Evolutionary conservation across 257 asterid species (phyloP).

Genomic region (Leptodermis oblonga): DNA sequence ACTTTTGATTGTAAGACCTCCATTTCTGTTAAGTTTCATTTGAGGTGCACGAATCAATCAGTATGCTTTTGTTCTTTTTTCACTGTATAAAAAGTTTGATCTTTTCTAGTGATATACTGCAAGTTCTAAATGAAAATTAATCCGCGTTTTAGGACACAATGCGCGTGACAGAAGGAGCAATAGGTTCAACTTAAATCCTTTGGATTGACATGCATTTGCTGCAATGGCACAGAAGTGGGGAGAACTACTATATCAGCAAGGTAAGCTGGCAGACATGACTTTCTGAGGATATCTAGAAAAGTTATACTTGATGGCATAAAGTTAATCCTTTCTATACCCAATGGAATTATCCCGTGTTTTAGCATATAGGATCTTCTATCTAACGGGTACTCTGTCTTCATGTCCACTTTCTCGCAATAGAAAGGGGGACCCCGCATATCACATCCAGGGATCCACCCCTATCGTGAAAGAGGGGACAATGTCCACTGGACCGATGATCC

Average conservation of each 20-base stretch:
- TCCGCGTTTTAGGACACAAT: slow-evolving; percentile 21
- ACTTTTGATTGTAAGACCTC: slow-evolving; percentile 80
- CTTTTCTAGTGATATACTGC: neutral
- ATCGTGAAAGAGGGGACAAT: no score
- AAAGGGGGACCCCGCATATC: no score
- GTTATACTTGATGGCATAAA: neutral
- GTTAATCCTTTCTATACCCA: neutral
- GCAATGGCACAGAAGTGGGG: slow-evolving; percentile 4
- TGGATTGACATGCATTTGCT: slow-evolving; percentile 12
- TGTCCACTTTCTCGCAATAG: no score
- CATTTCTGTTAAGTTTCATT: neutral
- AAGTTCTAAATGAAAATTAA: neutral
- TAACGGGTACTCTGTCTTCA: no score
- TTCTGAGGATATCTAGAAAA: neutral
- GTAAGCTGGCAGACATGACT: neutral
- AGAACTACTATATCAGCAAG: slow-evolving; percentile 3
- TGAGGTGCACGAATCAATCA: neutral
- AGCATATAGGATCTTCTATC: neutral
- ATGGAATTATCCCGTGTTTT: neutral
- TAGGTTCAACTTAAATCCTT: slow-evolving; percentile 10
- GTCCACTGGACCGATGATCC: no score
- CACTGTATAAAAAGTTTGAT: neutral
- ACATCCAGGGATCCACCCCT: no score
- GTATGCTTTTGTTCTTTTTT: neutral
- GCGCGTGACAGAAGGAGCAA: slow-evolving; percentile 15